Evolutionary conservation across 2,329 filamentous ascomycete species (phyloP).

Genomic region (Talaromyces sp.): DNA sequence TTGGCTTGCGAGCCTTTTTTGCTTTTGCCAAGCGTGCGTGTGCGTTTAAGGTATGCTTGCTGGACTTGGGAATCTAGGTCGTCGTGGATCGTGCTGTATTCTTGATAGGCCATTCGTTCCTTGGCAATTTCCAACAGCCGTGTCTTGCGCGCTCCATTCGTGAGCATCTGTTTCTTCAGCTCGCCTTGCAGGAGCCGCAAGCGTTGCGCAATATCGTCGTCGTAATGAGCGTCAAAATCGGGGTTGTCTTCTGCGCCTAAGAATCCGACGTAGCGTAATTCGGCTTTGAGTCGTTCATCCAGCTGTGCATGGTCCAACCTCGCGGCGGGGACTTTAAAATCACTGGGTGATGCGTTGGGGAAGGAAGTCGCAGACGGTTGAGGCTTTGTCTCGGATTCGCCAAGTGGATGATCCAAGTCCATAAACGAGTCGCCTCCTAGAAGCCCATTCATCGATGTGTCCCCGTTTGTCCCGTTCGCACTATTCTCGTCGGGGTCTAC

Average conservation of each 20-base stretch:
- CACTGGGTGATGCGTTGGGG: constrained; percentile 68
- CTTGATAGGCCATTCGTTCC: constrained; percentile 91
- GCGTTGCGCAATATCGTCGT: constrained; percentile 90
- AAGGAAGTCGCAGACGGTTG: constrained; percentile 72
- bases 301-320: constrained; percentile 82
- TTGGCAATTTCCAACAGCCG: constrained; percentile 81
- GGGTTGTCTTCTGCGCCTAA: constrained; percentile 65
- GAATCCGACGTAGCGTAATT: constrained; percentile 86
- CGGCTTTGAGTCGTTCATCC: constrained; percentile 86
- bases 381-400: constrained; percentile 43
- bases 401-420: constrained; percentile 48
- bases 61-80: constrained; percentile 95
- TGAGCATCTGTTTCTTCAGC: constrained; percentile 75
- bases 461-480: constrained; percentile 53
- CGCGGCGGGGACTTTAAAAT: constrained; percentile 73
- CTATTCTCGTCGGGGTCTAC: constrained; percentile 54
- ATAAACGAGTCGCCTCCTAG: constrained; percentile 46
- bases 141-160: constrained; percentile 87
- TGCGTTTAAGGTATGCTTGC: constrained; percentile 91
- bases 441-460: constrained; percentile 45
- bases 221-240: constrained; percentile 84
- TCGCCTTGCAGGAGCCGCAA: constrained; percentile 79
- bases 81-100: constrained; percentile 94
- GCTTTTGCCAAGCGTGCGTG: constrained; percentile 86
- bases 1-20: constrained; percentile 74